A percentile compares a stretch with the other conserved stretches of the same genome.
Conservation (phyloP, 2,329 filamentous ascomycete species). For the Monascus ruber region DNA sequence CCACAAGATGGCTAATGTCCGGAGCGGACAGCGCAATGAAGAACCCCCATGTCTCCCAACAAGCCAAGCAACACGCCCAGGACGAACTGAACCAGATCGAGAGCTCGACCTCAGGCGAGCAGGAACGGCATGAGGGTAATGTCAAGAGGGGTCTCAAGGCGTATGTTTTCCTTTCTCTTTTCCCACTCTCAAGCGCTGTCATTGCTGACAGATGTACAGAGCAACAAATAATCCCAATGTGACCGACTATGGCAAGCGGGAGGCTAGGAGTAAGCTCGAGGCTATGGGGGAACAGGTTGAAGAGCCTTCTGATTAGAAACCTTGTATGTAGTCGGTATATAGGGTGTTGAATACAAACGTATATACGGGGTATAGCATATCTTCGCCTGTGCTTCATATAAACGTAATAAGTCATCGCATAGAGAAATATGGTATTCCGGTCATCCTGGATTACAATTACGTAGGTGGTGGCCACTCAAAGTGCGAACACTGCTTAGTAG, state of each 20-base stretch:
- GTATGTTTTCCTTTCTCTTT: constrained; percentile 6
- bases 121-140: constrained; percentile 7
- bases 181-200: neutral
- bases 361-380: too few relatives aligned
- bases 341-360: too few relatives aligned
- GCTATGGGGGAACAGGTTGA: constrained; percentile 6
- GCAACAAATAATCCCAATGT: constrained; percentile 11
- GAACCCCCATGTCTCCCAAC: constrained; percentile 9
- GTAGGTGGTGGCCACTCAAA: too few relatives aligned
- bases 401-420: too few relatives aligned
- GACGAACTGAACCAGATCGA: constrained; percentile 8
- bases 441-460: too few relatives aligned
- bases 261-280: constrained; percentile 5
- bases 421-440: too few relatives aligned
- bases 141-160: constrained; percentile 13
- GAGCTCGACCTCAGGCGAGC: constrained; percentile 3
- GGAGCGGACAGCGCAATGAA: constrained; percentile 5
- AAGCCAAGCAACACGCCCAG: constrained; percentile 9
- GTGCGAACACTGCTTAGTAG: too few relatives aligned
- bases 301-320: constrained; percentile 3
- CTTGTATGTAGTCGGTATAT: too few relatives aligned
- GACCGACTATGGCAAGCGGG: constrained; percentile 3
- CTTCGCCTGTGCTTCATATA: too few relatives aligned
- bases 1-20: too few relatives aligned
- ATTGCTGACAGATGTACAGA: constrained; percentile 1